These are phyloP conservation scores for Beta vulgaris DNA, from an alignment of 148 eudicot genomes.

Conservation along the genomic window DNA sequence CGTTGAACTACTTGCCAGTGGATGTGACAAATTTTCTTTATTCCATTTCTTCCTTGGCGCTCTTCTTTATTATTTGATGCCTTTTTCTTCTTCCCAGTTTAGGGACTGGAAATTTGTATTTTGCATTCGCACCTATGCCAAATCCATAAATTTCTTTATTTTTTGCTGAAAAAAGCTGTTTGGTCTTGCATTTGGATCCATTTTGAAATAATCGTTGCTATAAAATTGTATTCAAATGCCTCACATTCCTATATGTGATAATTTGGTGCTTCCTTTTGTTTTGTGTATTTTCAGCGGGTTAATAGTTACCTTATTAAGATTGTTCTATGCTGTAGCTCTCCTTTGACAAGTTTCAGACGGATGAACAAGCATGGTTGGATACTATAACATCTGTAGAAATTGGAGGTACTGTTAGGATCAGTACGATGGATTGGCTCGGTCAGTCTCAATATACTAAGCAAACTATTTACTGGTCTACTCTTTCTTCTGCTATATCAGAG, in stretches of 20 bases:
- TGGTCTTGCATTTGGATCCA: not conserved
- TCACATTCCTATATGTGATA: not conserved
- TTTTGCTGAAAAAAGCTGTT: too few relatives aligned
- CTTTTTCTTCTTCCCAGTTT: too few relatives aligned
- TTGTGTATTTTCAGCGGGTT: not conserved
- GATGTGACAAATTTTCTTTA: too few relatives aligned
- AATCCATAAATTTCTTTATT: too few relatives aligned
- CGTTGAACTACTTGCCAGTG: too few relatives aligned
- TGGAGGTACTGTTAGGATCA: conserved; percentile 66
- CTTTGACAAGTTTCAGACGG: conserved; percentile 69
- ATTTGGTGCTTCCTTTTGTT: not conserved
- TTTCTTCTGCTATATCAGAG: conserved; percentile 86
- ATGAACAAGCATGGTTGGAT: conserved; percentile 91
- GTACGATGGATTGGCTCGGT: conserved; percentile 97
- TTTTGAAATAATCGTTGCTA: not conserved
- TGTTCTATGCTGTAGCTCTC: conserved; percentile 46
- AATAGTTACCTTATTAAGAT: not conserved
- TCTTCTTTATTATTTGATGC: too few relatives aligned
- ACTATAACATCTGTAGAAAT: conserved; percentile 70
- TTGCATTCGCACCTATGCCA: too few relatives aligned
- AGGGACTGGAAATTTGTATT: too few relatives aligned
- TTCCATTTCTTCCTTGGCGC: too few relatives aligned
- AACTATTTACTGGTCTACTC: conserved; percentile 77
- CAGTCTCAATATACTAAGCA: conserved; percentile 58
- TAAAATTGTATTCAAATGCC: too few relatives aligned